Evolutionary conservation across 2,329 filamentous ascomycete species (phyloP).

Genomic region (Claviceps pazoutovae): DNA sequence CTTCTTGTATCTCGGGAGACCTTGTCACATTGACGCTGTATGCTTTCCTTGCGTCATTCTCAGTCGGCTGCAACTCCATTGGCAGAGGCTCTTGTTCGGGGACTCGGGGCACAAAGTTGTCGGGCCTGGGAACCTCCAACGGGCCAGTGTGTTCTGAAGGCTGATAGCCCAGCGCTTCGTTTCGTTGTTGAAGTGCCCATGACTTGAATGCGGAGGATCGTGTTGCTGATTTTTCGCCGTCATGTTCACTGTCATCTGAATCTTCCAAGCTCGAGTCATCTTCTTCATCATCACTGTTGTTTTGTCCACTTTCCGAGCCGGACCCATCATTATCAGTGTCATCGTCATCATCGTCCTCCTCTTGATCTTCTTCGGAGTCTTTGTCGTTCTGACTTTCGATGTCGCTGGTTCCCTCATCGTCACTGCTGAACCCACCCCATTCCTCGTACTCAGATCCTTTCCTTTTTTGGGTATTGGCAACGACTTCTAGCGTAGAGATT

Average conservation of each 20-base stretch:
- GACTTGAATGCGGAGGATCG: slow-evolving; percentile 66
- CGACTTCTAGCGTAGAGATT: slow-evolving; percentile 25
- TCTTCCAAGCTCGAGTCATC: slow-evolving; percentile 20
- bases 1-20: slow-evolving; percentile 58
- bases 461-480: slow-evolving; percentile 22
- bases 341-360: slow-evolving; percentile 10
- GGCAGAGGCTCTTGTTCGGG: slow-evolving; percentile 60
- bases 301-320: slow-evolving; percentile 9
- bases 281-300: slow-evolving; percentile 15
- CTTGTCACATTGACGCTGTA: slow-evolving; percentile 62
- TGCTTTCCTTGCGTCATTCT: slow-evolving; percentile 52
- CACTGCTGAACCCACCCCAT: slow-evolving; percentile 50
- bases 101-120: slow-evolving; percentile 52
- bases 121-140: slow-evolving; percentile 39
- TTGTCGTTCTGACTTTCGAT: slow-evolving; percentile 10
- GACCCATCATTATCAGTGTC: slow-evolving; percentile 20
- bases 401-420: slow-evolving; percentile 19
- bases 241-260: slow-evolving; percentile 12
- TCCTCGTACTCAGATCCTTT: slow-evolving; percentile 31
- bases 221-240: slow-evolving; percentile 17
- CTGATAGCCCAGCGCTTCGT: slow-evolving; percentile 61
- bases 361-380: slow-evolving; percentile 14
- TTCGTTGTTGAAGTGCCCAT: slow-evolving; percentile 80
- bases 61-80: slow-evolving; percentile 47
- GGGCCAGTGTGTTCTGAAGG: slow-evolving; percentile 29